A percentile compares a stretch with the other conserved stretches of the same genome.
phyloP scores from a whole-genome alignment of 2,329 filamentous ascomycete species.

The Aspergillus aculeatus region DNA sequence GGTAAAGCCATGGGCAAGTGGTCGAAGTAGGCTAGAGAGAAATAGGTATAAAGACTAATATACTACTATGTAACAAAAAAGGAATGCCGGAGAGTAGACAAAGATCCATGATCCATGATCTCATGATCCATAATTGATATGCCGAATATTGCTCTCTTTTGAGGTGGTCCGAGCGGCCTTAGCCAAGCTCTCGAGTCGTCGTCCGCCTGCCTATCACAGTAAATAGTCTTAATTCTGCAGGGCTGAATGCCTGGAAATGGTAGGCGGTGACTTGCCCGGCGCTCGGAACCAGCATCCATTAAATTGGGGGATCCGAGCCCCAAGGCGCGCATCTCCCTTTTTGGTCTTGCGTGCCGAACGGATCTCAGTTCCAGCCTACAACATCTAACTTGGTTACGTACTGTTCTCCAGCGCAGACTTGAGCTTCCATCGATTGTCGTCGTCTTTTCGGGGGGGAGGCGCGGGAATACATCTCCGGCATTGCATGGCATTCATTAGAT shows the following conservation, averaged over 20 bases:
- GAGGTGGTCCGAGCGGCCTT: neutral
- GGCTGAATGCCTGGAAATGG: neutral
- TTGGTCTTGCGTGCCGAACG: neutral
- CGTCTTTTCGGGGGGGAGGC: too few species aligned
- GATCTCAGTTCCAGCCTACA: neutral
- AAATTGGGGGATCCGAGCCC: too few species aligned
- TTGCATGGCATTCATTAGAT: too few species aligned
- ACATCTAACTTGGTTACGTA: neutral
- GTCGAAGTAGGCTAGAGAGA: too few species aligned
- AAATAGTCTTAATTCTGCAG: neutral
- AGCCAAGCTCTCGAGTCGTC: neutral
- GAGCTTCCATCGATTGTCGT: too few species aligned
- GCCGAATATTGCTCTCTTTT: neutral
- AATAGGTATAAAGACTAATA: too few species aligned
- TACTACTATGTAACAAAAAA: too few species aligned
- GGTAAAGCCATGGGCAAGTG: too few species aligned
- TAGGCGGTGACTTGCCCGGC: neutral
- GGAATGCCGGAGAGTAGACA: neutral
- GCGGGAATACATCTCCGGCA: too few species aligned
- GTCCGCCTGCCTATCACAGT: neutral
- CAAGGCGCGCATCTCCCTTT: neutral
- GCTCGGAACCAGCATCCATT: too few species aligned
- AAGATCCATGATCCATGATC: neutral
- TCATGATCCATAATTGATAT: neutral
- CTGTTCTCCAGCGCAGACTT: too few species aligned